Evolutionary conservation across 2,329 filamentous ascomycete species (phyloP).

Genomic region (Microcyclospora pomicola): DNA sequence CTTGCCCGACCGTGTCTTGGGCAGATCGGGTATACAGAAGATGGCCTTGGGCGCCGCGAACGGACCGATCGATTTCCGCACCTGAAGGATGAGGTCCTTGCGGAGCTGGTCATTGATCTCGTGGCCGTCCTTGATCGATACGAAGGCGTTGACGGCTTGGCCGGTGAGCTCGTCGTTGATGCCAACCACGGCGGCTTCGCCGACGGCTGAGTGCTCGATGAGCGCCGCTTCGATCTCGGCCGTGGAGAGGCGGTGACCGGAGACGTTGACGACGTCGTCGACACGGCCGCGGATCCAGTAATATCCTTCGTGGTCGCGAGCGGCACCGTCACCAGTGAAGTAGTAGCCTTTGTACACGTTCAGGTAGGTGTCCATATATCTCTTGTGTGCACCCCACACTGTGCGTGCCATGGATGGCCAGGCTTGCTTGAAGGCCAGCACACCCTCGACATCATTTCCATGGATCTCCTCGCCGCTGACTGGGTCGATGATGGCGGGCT

Average conservation of each 20-base stretch:
- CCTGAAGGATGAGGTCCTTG: constrained; percentile 89
- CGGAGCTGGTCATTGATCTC: constrained; percentile 65
- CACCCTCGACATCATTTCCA: constrained; percentile 94
- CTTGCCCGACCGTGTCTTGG: constrained; percentile 95
- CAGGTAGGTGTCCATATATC: constrained; percentile 97
- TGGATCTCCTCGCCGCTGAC: constrained; percentile 85
- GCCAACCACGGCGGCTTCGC: constrained; percentile 90
- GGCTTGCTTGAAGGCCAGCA: constrained; percentile 89
- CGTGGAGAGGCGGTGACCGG: constrained; percentile 87
- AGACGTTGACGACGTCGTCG: constrained; percentile 97
- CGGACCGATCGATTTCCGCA: constrained; percentile 91
- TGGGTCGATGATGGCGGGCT: constrained; percentile 93
- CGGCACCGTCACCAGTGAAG: constrained; percentile 88
- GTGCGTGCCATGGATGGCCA: constrained; percentile 99
- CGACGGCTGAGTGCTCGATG: constrained; percentile 77
- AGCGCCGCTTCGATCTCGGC: constrained; percentile 96
- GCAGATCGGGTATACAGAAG: constrained; percentile 80
- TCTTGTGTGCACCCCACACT: constrained; percentile 93
- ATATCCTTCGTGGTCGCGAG: constrained; percentile 92
- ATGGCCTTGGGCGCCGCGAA: constrained; percentile 94
- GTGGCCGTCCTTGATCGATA: constrained; percentile 74
- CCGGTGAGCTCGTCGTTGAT: constrained; percentile 87
- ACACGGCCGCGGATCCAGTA: constrained; percentile 99
- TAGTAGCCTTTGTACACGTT: constrained; percentile 98
- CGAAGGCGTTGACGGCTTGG: constrained; percentile 94